Evolutionary conservation across 1,139 yeast species (phyloP), one percentile per base, ranked within the genome.

Genomic region (Candida albicans): DNA sequence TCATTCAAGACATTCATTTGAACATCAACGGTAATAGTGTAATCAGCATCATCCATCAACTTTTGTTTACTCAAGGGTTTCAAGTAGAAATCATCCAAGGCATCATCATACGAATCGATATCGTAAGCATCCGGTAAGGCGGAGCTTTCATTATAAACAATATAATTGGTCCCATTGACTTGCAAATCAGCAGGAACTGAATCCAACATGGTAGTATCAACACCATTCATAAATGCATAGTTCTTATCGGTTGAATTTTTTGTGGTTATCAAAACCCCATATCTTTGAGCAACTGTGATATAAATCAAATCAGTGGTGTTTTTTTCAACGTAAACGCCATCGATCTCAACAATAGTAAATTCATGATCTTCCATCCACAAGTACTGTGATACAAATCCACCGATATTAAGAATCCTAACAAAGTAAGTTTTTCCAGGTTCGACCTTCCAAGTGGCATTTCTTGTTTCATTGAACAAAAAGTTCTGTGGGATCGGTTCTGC

Each of bases 401-500:
- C 95, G 51, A 80, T 65, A 56, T 85, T 86, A 49, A 77, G 73
- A 46, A 86, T 71, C 52, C 90, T 70, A 37, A 84, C 58, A 44
- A 83, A 65, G 58, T 85, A 84, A 1, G 87, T 84, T 49, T 75
- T 81, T 40, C 77, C 75, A n/a, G 84, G 81, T 46, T 79, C 73
- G 44, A 86, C 84, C 13, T 61, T 44, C 65, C 87, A 70, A 2
- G 85, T 73, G n/a, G 66, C 73, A 54, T 82, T 81, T 43, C 76
- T 73, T 8, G 86, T 73, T 49, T 85, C 86, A 57, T 85, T 84
- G 56, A 85, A 76, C 42, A 85, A 66, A 33, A 80, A 56, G 55
- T 79, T 82, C 50, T 82, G 82, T 6, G 91, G 91, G 44, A 85
- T 76, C 28, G 95, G 95, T 59, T 86, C 95, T 31, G 87, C 89